Evolutionary conservation across 257 asterid genomes (phyloP).

Genomic region (Gentiana straminea): DNA sequence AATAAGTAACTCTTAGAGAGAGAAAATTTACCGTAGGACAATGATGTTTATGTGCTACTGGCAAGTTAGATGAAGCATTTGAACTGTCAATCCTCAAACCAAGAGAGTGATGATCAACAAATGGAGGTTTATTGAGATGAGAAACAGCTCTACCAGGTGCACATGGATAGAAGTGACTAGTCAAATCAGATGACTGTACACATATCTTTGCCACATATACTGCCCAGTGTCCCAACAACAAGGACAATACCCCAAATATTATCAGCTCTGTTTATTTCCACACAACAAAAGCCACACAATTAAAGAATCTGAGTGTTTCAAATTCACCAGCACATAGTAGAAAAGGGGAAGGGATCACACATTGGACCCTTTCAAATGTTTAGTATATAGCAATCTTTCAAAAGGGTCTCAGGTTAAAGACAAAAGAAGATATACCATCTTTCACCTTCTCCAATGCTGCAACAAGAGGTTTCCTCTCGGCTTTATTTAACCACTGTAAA

Average conservation of each 20-base stretch:
- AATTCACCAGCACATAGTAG: no score
- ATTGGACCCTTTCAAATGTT: no score
- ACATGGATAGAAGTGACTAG: constrained; percentile 84
- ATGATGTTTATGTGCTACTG: constrained; percentile 20
- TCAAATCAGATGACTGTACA: constrained; percentile 64
- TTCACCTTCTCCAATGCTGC: constrained; percentile 78
- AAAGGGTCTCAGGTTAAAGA: no score
- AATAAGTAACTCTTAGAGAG: neutral
- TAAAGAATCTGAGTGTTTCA: no score
- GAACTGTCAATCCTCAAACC: constrained; percentile 16
- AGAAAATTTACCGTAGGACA: constrained; percentile 53
- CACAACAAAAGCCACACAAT: no score
- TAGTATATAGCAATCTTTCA: no score
- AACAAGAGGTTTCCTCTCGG: constrained; percentile 72
- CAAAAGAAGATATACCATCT: no score
- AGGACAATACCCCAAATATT: constrained; percentile 83
- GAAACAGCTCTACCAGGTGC: constrained; percentile 18
- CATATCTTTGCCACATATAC: constrained; percentile 70
- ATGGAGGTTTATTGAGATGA: constrained; percentile 6
- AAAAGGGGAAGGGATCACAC: no score
- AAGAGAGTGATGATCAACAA: constrained; percentile 11
- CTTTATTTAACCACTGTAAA: constrained; percentile 71
- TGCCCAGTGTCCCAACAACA: constrained; percentile 95
- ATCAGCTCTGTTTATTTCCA: constrained; percentile 61
- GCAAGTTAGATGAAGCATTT: constrained; percentile 30